Conservation (phyloP, 202 grass and related monocot genomes). For the Schoenoplectus tabernaemontani region DNA sequence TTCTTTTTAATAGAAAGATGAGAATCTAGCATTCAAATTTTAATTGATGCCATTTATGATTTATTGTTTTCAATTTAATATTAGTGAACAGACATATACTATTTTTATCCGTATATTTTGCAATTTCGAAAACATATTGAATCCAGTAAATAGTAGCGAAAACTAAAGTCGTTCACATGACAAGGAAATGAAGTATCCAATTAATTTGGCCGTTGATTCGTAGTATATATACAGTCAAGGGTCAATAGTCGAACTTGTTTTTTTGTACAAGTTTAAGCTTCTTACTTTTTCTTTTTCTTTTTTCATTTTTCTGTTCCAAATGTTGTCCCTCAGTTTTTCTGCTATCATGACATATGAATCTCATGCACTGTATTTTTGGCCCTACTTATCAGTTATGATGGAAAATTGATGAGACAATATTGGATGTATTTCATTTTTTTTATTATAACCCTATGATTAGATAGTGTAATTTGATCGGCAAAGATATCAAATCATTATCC, state of each 20-base stretch:
- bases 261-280: neutral
- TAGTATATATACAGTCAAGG: neutral
- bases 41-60: no score
- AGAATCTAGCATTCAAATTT: no score
- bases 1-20: no score
- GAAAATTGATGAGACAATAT: no score
- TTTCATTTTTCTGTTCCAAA: no score
- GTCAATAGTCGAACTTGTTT: neutral
- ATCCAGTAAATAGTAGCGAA: neutral
- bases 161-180: neutral
- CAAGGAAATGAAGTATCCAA: neutral
- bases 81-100: neutral
- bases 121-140: neutral
- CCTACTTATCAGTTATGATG: no score
- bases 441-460: neutral
- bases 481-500: neutral
- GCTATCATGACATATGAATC: no score
- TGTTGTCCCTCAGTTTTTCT: no score
- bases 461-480: neutral
- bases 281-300: neutral
- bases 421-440: neutral
- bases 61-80: no score
- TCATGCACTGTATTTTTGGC: no score
- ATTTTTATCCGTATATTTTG: neutral
- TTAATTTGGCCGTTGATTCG: neutral